Evolutionary conservation across 176 grass and related monocot genomes (phyloP).

Genomic region (Zoysia japonica): DNA sequence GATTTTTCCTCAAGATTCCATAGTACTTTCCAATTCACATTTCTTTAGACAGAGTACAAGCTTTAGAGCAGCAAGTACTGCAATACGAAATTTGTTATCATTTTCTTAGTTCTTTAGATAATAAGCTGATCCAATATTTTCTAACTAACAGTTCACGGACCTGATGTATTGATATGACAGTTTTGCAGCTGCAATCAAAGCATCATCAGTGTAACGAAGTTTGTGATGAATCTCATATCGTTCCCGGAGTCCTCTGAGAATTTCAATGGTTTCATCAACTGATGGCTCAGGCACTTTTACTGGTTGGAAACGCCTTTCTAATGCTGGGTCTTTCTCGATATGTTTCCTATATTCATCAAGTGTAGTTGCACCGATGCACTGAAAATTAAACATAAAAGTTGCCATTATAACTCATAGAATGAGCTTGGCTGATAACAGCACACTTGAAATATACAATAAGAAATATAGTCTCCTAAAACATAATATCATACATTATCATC

Average conservation of each 20-base stretch:
- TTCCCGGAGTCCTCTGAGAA: constrained; percentile 81
- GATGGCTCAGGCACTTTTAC: constrained; percentile 92
- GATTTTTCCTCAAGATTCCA: constrained; percentile 19
- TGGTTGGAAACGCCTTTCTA: constrained; percentile 96
- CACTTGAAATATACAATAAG: neutral
- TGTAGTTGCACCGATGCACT: constrained; percentile 96
- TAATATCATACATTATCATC: constrained; percentile 30
- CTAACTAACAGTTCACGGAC: constrained; percentile 43
- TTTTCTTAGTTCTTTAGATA: neutral
- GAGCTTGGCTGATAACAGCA: constrained; percentile 4
- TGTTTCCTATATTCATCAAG: constrained; percentile 95
- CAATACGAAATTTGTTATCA: constrained; percentile 6
- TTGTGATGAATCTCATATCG: constrained; percentile 97
- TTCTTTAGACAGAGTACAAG: neutral
- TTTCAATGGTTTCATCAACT: constrained; percentile 95
- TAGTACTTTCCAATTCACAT: constrained; percentile 19
- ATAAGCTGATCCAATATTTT: neutral
- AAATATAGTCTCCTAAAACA: constrained; percentile 10
- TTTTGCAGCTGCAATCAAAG: constrained; percentile 70
- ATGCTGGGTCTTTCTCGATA: constrained; percentile 92
- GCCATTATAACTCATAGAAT: constrained; percentile 3
- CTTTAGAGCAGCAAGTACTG: neutral
- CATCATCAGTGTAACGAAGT: constrained; percentile 83
- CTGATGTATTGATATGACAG: constrained; percentile 95
- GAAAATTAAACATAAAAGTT: constrained; percentile 30